Evolutionary conservation across 2,329 filamentous ascomycete genomes (phyloP).

Genomic region (Aureobasidium uvarum): DNA sequence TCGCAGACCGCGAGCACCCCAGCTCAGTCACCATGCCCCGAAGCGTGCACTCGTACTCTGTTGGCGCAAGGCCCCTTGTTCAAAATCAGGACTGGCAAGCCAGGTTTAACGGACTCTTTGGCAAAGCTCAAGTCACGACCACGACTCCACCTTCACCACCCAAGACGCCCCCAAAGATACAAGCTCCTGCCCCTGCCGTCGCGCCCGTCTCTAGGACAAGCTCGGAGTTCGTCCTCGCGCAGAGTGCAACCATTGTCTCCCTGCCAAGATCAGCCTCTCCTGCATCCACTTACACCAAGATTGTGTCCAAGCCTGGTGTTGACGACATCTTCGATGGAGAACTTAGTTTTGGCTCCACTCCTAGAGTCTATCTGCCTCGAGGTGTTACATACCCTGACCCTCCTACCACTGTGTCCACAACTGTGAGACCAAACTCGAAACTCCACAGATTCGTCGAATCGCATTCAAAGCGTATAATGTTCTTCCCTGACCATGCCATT

Average conservation of each 20-base stretch:
- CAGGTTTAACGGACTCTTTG: conserved; percentile 73
- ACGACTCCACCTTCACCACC: conserved; percentile 40
- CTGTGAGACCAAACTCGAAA: conserved; percentile 4
- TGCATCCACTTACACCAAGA: conserved; percentile 31
- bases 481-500: not conserved
- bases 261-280: conserved; percentile 50
- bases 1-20: conserved; percentile 40
- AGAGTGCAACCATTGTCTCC: conserved; percentile 71
- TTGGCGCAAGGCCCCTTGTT: conserved; percentile 45
- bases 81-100: conserved; percentile 68
- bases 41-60: conserved; percentile 42
- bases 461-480: conserved; percentile 3
- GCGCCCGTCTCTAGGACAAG: conserved; percentile 40
- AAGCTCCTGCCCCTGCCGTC: conserved; percentile 38
- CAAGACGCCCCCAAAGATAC: conserved; percentile 43
- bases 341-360: conserved; percentile 49
- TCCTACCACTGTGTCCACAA: not conserved
- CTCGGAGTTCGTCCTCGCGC: conserved; percentile 60
- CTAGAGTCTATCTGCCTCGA: conserved; percentile 38
- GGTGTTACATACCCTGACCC: conserved; percentile 31
- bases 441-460: conserved; percentile 13
- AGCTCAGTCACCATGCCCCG: conserved; percentile 45
- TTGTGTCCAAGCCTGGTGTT: conserved; percentile 43
- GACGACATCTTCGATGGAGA: conserved; percentile 47
- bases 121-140: conserved; percentile 56